phyloP scores from a whole-genome alignment of 768 basidiomycete species.

The Lactifluus pinguis region DNA sequence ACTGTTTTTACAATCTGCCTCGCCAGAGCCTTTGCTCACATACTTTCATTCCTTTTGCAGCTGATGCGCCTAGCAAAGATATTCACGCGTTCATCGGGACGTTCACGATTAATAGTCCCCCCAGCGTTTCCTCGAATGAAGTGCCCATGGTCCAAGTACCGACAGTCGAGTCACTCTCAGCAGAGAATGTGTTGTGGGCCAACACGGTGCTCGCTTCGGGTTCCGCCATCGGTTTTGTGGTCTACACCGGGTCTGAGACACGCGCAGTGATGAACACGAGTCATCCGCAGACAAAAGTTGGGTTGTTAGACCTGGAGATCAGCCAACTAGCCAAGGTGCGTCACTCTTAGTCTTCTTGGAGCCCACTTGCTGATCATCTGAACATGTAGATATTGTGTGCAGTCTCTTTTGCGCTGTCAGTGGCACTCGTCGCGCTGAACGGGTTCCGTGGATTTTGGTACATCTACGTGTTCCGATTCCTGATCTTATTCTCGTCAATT shows the following conservation, averaged over 20 bases:
- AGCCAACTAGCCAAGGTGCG: slow-evolving; percentile 88
- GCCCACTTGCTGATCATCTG: not conserved
- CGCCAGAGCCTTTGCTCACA: not conserved
- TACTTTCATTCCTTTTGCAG: slow-evolving; percentile 30
- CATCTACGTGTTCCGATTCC: slow-evolving; percentile 91
- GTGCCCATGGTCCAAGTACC: slow-evolving; percentile 32
- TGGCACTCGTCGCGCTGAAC: slow-evolving; percentile 89
- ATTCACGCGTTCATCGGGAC: slow-evolving; percentile 95
- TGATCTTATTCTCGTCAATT: slow-evolving; percentile 97
- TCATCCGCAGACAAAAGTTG: slow-evolving; percentile 91
- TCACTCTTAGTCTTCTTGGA: not conserved
- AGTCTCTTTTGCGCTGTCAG: slow-evolving; percentile 85
- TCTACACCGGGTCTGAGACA: slow-evolving; percentile 93
- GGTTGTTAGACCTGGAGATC: slow-evolving; percentile 87
- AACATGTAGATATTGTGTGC: slow-evolving; percentile 73
- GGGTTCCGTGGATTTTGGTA: slow-evolving; percentile 96
- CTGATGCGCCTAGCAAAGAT: slow-evolving; percentile 93
- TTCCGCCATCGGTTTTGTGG: slow-evolving; percentile 82
- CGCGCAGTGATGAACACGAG: slow-evolving; percentile 98
- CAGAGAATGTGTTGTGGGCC: slow-evolving; percentile 93
- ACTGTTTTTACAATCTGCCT: not conserved
- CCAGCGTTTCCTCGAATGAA: slow-evolving; percentile 26
- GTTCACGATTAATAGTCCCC: slow-evolving; percentile 60
- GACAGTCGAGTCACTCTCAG: slow-evolving; percentile 77
- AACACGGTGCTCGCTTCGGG: slow-evolving; percentile 97